phyloP scores from a whole-genome alignment of 768 basidiomycete genomes.

The Lactifluus subvellereus region DNA sequence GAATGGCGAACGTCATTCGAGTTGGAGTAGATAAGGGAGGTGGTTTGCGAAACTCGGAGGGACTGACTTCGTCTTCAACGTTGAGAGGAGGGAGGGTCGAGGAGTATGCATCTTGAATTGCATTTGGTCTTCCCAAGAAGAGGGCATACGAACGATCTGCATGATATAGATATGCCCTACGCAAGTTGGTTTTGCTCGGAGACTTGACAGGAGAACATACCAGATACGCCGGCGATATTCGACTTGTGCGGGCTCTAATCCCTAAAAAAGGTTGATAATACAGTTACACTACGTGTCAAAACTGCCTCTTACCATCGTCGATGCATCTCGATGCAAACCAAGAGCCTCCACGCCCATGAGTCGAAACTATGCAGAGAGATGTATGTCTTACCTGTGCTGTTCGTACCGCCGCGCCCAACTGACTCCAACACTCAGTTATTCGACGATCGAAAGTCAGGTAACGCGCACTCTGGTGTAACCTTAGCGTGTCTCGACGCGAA shows the following conservation, averaged over 20 bases:
- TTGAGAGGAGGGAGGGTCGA: constrained; percentile 76
- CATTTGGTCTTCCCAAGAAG: constrained; percentile 83
- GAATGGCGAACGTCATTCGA: constrained; percentile 79
- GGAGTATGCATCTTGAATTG: constrained; percentile 85
- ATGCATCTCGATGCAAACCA: constrained; percentile 85
- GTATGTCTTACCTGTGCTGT: constrained; percentile 57
- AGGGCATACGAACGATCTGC: constrained; percentile 90
- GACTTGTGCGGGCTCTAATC: constrained; percentile 66
- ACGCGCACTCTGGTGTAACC: constrained; percentile 53
- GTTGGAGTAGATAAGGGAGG: constrained; percentile 67
- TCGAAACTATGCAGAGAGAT: not conserved
- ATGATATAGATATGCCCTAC: constrained; percentile 86
- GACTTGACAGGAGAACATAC: constrained; percentile 35
- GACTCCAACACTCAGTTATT: constrained; percentile 95
- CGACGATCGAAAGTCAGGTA: constrained; percentile 68
- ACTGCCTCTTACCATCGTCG: constrained; percentile 57
- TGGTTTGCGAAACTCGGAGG: constrained; percentile 42
- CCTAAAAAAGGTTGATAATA: constrained; percentile 35
- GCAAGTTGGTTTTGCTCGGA: constrained; percentile 3
- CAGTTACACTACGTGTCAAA: constrained; percentile 4
- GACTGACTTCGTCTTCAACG: constrained; percentile 53
- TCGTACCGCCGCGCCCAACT: constrained; percentile 85
- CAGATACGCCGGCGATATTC: constrained; percentile 91
- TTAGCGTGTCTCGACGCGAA: constrained; percentile 13
- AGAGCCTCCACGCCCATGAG: constrained; percentile 44